phyloP scores from a whole-genome alignment of 208 protist species.

The Crithidia sp. region DNA sequence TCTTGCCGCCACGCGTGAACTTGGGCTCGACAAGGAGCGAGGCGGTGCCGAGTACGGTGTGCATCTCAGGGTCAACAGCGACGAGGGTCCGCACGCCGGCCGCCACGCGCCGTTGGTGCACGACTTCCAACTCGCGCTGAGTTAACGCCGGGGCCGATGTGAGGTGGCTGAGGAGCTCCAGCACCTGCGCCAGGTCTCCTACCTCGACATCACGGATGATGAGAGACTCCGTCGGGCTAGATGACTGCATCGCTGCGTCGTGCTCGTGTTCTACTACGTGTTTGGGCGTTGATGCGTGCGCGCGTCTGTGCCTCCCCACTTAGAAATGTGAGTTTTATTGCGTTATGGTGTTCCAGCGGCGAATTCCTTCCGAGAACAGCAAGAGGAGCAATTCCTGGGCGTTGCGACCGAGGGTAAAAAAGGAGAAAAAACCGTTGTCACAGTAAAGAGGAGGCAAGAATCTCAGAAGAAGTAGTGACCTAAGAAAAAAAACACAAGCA shows the following conservation, averaged over 20 bases:
- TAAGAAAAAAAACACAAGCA: no score
- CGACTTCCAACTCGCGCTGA: conserved; percentile 26
- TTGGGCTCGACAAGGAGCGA: conserved; percentile 87
- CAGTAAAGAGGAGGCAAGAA: no score
- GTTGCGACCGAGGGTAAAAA: no score
- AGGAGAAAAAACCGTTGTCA: no score
- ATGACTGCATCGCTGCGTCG: background rate
- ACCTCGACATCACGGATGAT: conserved; percentile 35
- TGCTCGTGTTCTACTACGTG: background rate
- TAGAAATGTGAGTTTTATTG: no score
- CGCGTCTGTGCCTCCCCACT: no score
- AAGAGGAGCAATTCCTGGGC: no score
- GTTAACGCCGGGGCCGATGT: conserved; percentile 25
- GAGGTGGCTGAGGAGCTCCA: conserved; percentile 36
- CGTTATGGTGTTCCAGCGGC: no score
- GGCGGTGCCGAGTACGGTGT: conserved; percentile 60
- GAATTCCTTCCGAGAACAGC: no score
- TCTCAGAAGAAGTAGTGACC: no score
- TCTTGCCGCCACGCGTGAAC: conserved; percentile 66
- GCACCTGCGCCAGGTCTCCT: conserved; percentile 25
- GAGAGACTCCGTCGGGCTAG: conserved; percentile 19
- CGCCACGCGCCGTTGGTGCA: conserved; percentile 29
- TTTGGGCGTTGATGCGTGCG: no score
- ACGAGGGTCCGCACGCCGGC: conserved; percentile 61
- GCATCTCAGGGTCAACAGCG: conserved; percentile 37